Evolutionary conservation across 495 filamentous ascomycete species (phyloP).

Genomic region (Xylaria intraflava): DNA sequence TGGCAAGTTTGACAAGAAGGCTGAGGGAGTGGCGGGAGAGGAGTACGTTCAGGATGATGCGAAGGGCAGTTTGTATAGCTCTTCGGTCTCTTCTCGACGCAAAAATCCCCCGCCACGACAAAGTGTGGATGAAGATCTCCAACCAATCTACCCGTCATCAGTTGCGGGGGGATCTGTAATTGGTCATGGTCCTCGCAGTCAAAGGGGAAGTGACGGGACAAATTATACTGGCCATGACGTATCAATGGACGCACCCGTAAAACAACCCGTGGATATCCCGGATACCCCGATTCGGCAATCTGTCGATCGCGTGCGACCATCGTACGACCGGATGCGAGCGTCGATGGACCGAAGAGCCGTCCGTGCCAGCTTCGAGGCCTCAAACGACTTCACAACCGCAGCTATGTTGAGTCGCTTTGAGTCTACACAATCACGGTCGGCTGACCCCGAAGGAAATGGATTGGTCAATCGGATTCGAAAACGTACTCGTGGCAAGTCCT

Average conservation of each 20-base stretch:
- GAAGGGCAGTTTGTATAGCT: constrained; percentile 36
- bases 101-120: constrained; percentile 39
- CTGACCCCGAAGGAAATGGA: constrained; percentile 13
- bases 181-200: constrained; percentile 67
- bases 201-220: constrained; percentile 90
- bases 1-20: constrained; percentile 68
- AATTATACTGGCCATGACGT: constrained; percentile 72
- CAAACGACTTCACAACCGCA: constrained; percentile 84
- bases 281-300: constrained; percentile 46
- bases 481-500: constrained; percentile 28
- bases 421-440: constrained; percentile 51
- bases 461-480: constrained; percentile 25
- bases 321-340: constrained; percentile 67
- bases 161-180: constrained; percentile 65
- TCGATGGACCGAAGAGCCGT: constrained; percentile 60
- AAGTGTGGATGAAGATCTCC: constrained; percentile 69
- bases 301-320: constrained; percentile 65
- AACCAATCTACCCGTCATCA: constrained; percentile 88
- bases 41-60: constrained; percentile 6
- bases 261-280: constrained; percentile 30
- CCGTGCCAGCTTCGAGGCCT: constrained; percentile 73
- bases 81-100: constrained; percentile 44
- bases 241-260: constrained; percentile 33
- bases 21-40: constrained; percentile 45
- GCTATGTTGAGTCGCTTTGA: constrained; percentile 78